Evolutionary conservation across 352 stramenopile genomes (phyloP), one percentile per base, ranked within the genome.

Genomic region (Globisporangium uncinulatum): DNA sequence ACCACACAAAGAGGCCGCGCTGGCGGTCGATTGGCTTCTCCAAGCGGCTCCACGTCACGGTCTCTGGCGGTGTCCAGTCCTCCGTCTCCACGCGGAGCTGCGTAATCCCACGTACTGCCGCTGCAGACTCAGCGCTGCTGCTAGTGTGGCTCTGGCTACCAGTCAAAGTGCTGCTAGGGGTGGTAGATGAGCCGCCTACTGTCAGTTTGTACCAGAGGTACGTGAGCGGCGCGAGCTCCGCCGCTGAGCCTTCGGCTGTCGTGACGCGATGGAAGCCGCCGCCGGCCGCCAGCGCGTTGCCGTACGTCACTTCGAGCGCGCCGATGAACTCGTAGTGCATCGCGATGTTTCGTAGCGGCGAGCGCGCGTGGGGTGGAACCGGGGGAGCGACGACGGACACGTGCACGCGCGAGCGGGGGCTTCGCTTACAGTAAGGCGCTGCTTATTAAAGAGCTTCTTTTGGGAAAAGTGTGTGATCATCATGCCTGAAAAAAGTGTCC

Each of bases 251-350:
- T 39, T 88, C 76, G 43, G 71, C 70, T 6, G 72, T 92, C 51
- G 86, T 95, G 21, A 94, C 86, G 58, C 86, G 86, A 60, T 90
- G 86, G 68, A 89, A 95, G 52, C 79, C 72, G 47, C 82, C 82
- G 32, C 83, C 83, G 37, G 66, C 82, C 15, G 82, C 86, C 19
- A 95, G 79, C 57, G 86, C 86, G 57, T 94, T 86, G 60, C 84
- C 86, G 61, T 95, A 95, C 51, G 86, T 95, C 54, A 95, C 79
- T 62, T 95, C 86, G 6, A 95, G 63, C 46, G 59, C 75, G 45
- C 66, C 72, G 50, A 95, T 75, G 62, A 74, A 85, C 69, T 89
- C 83, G 55, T 69, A 81, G 52, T 83, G 74, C 83, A 92, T 92
- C 31, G n/a, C 42, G 42, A 29, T 29, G 24, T 4, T 29, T 29